Percentiles rank a stretch among this genome's conserved stretches.
These are phyloP conservation scores for Anastatica hierochuntica DNA, from an alignment of 345 rosid species.

Conservation along the genomic window DNA sequence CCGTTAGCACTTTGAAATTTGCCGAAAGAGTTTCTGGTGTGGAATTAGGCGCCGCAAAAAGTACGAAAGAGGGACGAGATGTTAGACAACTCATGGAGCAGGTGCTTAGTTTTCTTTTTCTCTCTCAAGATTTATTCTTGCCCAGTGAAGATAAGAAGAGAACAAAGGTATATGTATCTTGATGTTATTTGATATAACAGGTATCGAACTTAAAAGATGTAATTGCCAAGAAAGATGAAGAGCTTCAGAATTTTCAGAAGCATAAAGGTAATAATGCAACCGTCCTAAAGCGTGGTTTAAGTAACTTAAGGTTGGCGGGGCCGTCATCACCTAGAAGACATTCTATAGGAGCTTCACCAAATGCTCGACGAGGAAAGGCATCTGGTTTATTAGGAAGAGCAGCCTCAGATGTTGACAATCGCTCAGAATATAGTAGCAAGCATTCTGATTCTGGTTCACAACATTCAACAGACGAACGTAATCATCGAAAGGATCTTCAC, in stretches of 20 bases:
- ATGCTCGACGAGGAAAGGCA: slow-evolving; percentile 30
- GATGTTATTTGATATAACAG: slow-evolving; percentile 29
- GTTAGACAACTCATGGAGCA: slow-evolving; percentile 90
- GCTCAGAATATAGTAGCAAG: slow-evolving; percentile 54
- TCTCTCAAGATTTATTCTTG: background rate
- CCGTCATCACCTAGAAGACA: slow-evolving; percentile 64
- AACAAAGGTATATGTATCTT: background rate
- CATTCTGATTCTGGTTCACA: slow-evolving; percentile 66
- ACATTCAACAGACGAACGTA: slow-evolving; percentile 41
- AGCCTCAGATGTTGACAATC: slow-evolving; percentile 53
- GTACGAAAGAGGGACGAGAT: slow-evolving; percentile 82
- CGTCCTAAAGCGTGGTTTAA: slow-evolving; percentile 36
- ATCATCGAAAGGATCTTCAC: slow-evolving; percentile 26
- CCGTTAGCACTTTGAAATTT: slow-evolving; percentile 83
- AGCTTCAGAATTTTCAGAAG: slow-evolving; percentile 55
- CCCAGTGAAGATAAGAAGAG: background rate
- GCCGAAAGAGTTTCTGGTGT: slow-evolving; percentile 98
- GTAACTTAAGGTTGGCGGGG: slow-evolving; percentile 36
- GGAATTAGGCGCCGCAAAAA: slow-evolving; percentile 90
- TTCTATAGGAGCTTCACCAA: slow-evolving; percentile 44
- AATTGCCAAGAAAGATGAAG: slow-evolving; percentile 67
- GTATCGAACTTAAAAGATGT: slow-evolving; percentile 66
- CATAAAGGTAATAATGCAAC: slow-evolving; percentile 36
- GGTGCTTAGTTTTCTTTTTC: slow-evolving; percentile 25
- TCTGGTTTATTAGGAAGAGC: slow-evolving; percentile 32